Base-by-base conservation (phyloP, 805 yeast genomes). In the Cyberlindnera mississippiensis region DNA sequence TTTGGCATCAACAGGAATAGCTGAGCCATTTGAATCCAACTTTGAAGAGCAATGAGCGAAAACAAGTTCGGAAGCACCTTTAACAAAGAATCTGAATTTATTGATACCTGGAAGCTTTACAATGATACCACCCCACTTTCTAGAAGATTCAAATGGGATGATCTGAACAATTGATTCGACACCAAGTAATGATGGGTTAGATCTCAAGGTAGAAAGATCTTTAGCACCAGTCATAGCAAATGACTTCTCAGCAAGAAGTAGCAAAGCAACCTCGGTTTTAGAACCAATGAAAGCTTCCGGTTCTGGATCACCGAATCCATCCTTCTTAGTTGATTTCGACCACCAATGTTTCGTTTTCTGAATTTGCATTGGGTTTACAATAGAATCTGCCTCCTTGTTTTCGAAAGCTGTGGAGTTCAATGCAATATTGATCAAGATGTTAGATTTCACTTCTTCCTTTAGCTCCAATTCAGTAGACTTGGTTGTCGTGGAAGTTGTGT, bases 61-160 rank as follows among this genome's bases (percentile, higher is more conserved):
- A 12, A 93, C 74, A 46, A 93, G 76, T 64, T 93, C 99, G 1
- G 97, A 90, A 2, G 99, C 99, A 49, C 99, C 99, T 67, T 93
- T 93, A 44, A 86, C 68, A 49, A 75, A 82, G 40, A 88, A 67
- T 42, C 93, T 73, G 60, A 63, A 82, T 12, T 53, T 58, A 28
- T 32, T 33, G 4, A 49, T 31, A 4, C 67, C 69, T 9, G 71
- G 71, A 12, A 66, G 62, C 40, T 72, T 71, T 38, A 82, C 72
- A 6, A 89, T 81, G 16, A 88, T 64, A 33, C 93, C 96, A 56
- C 95, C 87, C 91, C 96, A 93, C 67, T 93, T 93, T 56, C 95
- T 74, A 4, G 86, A 72, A 45, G 96, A 85, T 66, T 93, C 98
- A 60, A 93, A 93, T 1, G 99, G 96, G 42, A 90, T 78, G 4